Evolutionary conservation across 208 protist genomes (phyloP), one percentile per base, ranked within the genome.

Genomic region (Leishmania tarentolae): DNA sequence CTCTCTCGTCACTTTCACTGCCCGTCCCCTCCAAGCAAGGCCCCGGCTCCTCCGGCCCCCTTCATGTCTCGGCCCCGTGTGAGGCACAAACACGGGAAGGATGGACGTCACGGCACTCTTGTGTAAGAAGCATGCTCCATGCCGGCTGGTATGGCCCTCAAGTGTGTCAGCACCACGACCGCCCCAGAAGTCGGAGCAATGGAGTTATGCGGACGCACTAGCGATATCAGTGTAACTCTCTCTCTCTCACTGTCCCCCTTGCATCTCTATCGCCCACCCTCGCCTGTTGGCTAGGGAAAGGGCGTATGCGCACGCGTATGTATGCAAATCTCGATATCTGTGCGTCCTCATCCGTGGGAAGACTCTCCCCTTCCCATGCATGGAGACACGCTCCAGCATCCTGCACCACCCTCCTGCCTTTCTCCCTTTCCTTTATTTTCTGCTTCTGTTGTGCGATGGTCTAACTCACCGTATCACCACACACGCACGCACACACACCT

Each of bases 181-280:
- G 56, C 56, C 56, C 56, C 15, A 61, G 19, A 31, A n/a, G 56
- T 61, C 56, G 56, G 24, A 61, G 24, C 56, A 24, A 61, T n/a
- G 19, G 15, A 31, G 24, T n/a, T 61, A 61, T 11, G 24, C 56
- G 9, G 56, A 61, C 56, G 19, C 56, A n/a, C 56, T 61, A 61
- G 11, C 28, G 24, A 4, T n/a, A 8, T 61, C 24, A 4, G 19
- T 61, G 8, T 15, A 63, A 63, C 21, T n/a, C 52, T 46, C 70
- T 82, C 21, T n/a, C 52, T 46, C 70, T 82, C 76, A 56, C 78
- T 77, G 78, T 66, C 19, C 63, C n/a, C 24, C 17, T 42, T 69
- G 13, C 17, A 35, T 69, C n/a, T 69, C 63, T 0, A n/a, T 42
- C 31, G 13, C 63, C 63, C 63, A 11, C 63, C 42, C 35, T 44